Evolutionary conservation across 495 filamentous ascomycete genomes (phyloP).

Genomic region (Letharia columbiana): DNA sequence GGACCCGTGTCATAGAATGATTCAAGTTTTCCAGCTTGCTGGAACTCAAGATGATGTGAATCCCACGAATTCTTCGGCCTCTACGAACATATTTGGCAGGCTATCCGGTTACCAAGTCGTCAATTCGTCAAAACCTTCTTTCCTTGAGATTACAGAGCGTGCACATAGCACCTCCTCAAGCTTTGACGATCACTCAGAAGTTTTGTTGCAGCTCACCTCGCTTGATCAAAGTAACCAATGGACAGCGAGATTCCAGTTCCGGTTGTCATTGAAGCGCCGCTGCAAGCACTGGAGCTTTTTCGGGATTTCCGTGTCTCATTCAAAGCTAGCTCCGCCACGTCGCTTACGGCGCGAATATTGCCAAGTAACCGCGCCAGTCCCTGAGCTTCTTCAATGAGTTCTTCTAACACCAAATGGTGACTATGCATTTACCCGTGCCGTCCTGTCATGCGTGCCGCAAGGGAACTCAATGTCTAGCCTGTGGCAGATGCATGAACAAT

Average conservation of each 20-base stretch:
- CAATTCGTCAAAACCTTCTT: too few species aligned
- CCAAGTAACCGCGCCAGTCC: slow-evolving; percentile 3
- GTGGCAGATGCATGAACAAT: neutral
- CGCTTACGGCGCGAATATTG: slow-evolving; percentile 1
- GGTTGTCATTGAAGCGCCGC: neutral
- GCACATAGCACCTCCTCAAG: too few species aligned
- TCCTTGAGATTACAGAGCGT: too few species aligned
- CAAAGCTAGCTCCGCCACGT: neutral
- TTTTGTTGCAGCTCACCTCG: neutral
- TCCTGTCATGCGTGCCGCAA: slow-evolving; percentile 1
- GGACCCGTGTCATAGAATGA: too few species aligned
- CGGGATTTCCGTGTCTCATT: neutral
- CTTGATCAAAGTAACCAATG: neutral
- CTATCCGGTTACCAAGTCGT: too few species aligned
- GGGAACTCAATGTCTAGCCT: neutral
- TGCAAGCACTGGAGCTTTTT: neutral
- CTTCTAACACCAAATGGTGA: neutral
- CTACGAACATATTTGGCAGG: too few species aligned
- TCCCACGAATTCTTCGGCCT: too few species aligned
- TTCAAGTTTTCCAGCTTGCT: too few species aligned
- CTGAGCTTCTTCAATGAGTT: neutral
- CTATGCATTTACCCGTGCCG: neutral
- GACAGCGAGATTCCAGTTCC: neutral
- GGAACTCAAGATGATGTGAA: too few species aligned
- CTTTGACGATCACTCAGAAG: neutral